Conservation (phyloP, 257 asterid species). For the Nicotiana noctiflora region DNA sequence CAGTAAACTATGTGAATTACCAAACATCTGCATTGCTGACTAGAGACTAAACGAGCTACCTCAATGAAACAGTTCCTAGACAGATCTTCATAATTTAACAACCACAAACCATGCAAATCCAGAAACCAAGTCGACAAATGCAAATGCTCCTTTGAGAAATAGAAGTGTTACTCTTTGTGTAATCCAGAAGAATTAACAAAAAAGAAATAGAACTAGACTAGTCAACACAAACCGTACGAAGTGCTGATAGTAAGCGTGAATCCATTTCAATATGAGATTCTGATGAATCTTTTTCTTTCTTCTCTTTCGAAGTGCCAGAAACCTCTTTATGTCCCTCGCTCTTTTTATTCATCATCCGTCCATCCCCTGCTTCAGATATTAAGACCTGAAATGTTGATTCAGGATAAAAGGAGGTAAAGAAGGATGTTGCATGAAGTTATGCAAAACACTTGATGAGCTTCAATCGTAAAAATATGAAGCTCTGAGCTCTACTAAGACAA, state of each 20-base stretch:
- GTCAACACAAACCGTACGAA: slow-evolving; percentile 57
- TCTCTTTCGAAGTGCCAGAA: slow-evolving; percentile 35
- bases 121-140: neutral
- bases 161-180: neutral
- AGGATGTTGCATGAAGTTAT: neutral
- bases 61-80: neutral
- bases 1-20: too few species aligned
- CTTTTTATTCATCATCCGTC: slow-evolving; percentile 27
- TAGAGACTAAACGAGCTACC: too few species aligned
- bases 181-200: neutral
- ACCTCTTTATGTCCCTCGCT: slow-evolving; percentile 23
- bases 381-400: slow-evolving; percentile 47
- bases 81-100: neutral
- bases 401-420: neutral
- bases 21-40: too few species aligned
- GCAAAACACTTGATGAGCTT: neutral
- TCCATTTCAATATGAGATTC: slow-evolving; percentile 84
- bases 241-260: slow-evolving; percentile 83
- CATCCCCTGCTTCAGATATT: slow-evolving; percentile 58
- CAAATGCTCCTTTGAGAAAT: neutral
- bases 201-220: slow-evolving; percentile 6
- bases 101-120: neutral
- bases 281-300: slow-evolving; percentile 31
- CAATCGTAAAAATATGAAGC: neutral
- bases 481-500: neutral